Evolutionary conservation across 2,329 filamentous ascomycete genomes (phyloP).

Genomic region (Aspergillus pseudotamarii): DNA sequence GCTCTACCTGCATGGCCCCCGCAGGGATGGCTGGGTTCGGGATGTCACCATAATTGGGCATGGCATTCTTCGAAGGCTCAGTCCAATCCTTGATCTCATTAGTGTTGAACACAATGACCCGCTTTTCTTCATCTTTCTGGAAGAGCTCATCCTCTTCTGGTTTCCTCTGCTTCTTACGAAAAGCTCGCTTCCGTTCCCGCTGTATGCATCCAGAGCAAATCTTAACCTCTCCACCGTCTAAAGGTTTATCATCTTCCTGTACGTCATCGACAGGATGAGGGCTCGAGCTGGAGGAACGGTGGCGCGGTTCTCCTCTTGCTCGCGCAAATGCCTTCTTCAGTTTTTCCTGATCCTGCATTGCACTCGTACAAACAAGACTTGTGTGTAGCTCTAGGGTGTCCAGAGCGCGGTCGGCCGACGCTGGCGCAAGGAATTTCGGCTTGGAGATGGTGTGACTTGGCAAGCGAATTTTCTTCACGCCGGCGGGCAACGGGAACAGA

Average conservation of each 20-base stretch:
- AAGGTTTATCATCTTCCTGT: constrained; percentile 70
- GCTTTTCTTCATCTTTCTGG: constrained; percentile 74
- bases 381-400: constrained; percentile 80
- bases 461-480: constrained; percentile 79
- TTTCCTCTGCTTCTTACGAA: constrained; percentile 90
- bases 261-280: constrained; percentile 50
- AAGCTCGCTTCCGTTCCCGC: constrained; percentile 86
- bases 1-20: constrained; percentile 74
- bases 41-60: constrained; percentile 46
- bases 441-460: constrained; percentile 92
- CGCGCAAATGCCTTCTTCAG: constrained; percentile 67
- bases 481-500: constrained; percentile 72
- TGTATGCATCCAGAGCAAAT: constrained; percentile 93
- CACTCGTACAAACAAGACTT: constrained; percentile 87
- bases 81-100: constrained; percentile 85
- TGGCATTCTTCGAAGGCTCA: constrained; percentile 58
- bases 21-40: constrained; percentile 42
- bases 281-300: constrained; percentile 46
- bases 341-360: constrained; percentile 74
- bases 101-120: constrained; percentile 90
- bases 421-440: constrained; percentile 82
- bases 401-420: constrained; percentile 63
- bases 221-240: constrained; percentile 89
- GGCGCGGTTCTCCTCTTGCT: constrained; percentile 48
- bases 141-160: constrained; percentile 89